Conservation (phyloP, 345 rosid genomes). For the Aquilaria malaccensis region DNA sequence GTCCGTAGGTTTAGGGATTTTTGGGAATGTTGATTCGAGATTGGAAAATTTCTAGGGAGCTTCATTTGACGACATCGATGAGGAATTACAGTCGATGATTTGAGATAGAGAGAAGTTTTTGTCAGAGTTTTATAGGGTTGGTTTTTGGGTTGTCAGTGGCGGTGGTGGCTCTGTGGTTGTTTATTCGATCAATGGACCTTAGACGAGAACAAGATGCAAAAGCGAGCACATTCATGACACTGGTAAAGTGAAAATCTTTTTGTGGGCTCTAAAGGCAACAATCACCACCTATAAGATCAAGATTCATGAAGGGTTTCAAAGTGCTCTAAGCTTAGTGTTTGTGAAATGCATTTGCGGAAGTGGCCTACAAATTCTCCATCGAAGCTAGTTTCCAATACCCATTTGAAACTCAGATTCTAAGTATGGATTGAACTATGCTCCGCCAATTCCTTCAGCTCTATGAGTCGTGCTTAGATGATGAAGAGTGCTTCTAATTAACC, state of each 20-base stretch:
- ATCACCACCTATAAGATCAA: constrained; percentile 16
- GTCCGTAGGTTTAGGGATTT: too few relatives aligned
- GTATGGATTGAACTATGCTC: constrained; percentile 83
- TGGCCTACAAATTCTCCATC: constrained; percentile 10
- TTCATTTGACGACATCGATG: too few relatives aligned
- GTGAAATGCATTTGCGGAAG: constrained; percentile 12
- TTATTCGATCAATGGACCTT: constrained; percentile 28
- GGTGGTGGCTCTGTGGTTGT: too few relatives aligned
- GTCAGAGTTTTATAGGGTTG: too few relatives aligned
- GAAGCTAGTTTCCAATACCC: constrained; percentile 15
- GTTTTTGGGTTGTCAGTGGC: too few relatives aligned
- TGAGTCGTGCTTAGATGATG: constrained; percentile 54
- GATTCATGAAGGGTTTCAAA: constrained; percentile 54
- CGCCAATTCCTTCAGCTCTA: constrained; percentile 58
- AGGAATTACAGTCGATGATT: too few relatives aligned
- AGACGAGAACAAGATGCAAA: constrained; percentile 61
- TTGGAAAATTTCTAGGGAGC: too few relatives aligned
- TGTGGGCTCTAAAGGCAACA: background rate
- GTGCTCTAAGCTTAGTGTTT: constrained; percentile 50
- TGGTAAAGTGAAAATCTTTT: constrained; percentile 52
- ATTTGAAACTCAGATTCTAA: constrained; percentile 34
- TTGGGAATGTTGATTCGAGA: too few relatives aligned
- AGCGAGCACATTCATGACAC: constrained; percentile 43
- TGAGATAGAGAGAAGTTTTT: too few relatives aligned
- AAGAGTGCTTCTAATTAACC: constrained; percentile 42